A percentile compares a stretch with the other conserved stretches of the same genome.
Evolutionary conservation across 1,284 basidiomycete species (phyloP).

Genomic region (Gyrodon tennesseensis): DNA sequence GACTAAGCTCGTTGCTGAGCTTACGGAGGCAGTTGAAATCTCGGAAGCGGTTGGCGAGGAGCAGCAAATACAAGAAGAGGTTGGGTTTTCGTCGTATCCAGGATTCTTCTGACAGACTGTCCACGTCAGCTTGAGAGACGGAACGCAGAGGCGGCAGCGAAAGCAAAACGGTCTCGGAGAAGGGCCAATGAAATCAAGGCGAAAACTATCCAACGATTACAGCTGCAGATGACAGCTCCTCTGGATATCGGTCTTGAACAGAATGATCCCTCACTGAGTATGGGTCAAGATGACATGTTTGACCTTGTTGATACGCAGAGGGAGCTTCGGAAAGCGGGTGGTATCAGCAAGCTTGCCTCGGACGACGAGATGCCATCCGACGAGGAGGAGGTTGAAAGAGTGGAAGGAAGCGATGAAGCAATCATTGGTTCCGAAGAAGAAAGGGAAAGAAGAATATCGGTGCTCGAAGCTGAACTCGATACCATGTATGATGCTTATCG

Average conservation of each 20-base stretch:
- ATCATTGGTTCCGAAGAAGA: constrained; percentile 70
- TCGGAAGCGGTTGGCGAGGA: constrained; percentile 82
- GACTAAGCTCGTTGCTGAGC: constrained; percentile 67
- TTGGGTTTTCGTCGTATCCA: constrained; percentile 39
- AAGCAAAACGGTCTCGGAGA: constrained; percentile 80
- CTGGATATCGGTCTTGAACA: constrained; percentile 94
- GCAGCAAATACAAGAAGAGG: constrained; percentile 84
- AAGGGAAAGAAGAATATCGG: constrained; percentile 61
- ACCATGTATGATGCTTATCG: constrained; percentile 88
- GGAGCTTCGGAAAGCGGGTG: constrained; percentile 50
- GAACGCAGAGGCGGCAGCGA: constrained; percentile 73
- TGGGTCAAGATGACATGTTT: constrained; percentile 82
- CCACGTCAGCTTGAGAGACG: constrained; percentile 72
- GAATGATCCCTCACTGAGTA: constrained; percentile 65
- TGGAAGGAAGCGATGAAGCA: constrained; percentile 53
- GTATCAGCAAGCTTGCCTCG: constrained; percentile 50
- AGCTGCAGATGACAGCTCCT: constrained; percentile 96
- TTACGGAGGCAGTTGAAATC: constrained; percentile 75
- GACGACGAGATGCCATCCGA: constrained; percentile 53
- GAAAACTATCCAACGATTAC: constrained; percentile 91
- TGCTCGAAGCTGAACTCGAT: constrained; percentile 84
- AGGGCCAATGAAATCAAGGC: constrained; percentile 88
- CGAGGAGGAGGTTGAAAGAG: constrained; percentile 48
- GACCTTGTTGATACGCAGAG: constrained; percentile 69
- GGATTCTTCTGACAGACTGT: constrained; percentile 12